Evolutionary conservation across 2,329 filamentous ascomycete genomes (phyloP).

Genomic region (Sporothrix globosa): DNA sequence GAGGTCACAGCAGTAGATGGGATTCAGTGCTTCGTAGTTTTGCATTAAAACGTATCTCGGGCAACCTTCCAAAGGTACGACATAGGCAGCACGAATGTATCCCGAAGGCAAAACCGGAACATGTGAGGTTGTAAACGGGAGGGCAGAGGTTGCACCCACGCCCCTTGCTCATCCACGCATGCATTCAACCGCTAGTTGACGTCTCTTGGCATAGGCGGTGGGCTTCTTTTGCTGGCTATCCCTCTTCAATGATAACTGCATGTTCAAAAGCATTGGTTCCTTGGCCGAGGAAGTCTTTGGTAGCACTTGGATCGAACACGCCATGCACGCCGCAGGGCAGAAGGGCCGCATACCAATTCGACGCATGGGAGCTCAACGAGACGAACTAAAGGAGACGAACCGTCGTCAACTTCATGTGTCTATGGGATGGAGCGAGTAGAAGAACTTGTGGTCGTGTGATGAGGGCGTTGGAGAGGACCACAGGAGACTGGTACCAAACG

Average conservation of each 20-base stretch:
- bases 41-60: neutral
- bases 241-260: neutral
- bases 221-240: neutral
- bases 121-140: neutral
- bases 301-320: constrained; percentile 9
- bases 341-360: neutral
- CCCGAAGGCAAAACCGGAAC: neutral
- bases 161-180: constrained; percentile 1
- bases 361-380: neutral
- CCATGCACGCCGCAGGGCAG: constrained; percentile 16
- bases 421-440: neutral
- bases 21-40: neutral
- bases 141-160: constrained; percentile 4
- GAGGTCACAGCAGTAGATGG: neutral
- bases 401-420: neutral
- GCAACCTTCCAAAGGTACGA: too few relatives aligned
- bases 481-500: too few relatives aligned
- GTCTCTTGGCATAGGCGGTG: neutral
- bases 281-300: neutral
- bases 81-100: neutral
- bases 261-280: neutral
- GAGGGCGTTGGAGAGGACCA: too few relatives aligned
- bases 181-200: neutral
- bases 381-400: constrained; percentile 1
- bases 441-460: neutral